Percentiles rank a stretch among this genome's conserved stretches.
phyloP scores from a whole-genome alignment of 2,329 filamentous ascomycete genomes.

The Fusarium coffeatum region DNA sequence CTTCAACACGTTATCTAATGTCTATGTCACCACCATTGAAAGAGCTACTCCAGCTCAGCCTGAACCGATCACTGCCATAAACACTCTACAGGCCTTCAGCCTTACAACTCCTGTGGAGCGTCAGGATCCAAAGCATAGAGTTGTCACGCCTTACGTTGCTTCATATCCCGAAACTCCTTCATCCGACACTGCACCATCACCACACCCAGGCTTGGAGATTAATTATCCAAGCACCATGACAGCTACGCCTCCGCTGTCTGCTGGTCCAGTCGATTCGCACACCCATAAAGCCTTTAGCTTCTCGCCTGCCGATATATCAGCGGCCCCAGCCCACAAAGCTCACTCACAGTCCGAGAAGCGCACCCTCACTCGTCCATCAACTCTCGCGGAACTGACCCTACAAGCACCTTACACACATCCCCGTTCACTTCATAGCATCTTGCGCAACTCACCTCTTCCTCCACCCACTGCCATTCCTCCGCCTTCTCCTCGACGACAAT shows the following conservation, averaged over 20 bases:
- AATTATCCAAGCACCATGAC: constrained; percentile 68
- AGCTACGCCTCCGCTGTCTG: constrained; percentile 68
- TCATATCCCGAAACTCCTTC: constrained; percentile 66
- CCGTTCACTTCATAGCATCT: constrained; percentile 70
- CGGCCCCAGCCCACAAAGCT: constrained; percentile 6
- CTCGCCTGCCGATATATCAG: constrained; percentile 50
- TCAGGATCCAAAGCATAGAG: constrained; percentile 49
- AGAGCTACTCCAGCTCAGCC: constrained; percentile 63
- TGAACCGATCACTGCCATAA: constrained; percentile 63
- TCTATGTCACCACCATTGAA: constrained; percentile 72
- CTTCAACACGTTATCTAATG: constrained; percentile 75
- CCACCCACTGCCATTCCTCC: constrained; percentile 63
- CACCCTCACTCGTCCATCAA: constrained; percentile 25
- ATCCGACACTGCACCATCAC: constrained; percentile 63
- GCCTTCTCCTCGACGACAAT: constrained; percentile 65
- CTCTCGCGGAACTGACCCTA: constrained; percentile 26
- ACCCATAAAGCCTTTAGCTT: constrained; percentile 61
- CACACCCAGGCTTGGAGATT: constrained; percentile 57
- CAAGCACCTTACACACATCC: constrained; percentile 69
- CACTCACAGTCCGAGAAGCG: constrained; percentile 33
- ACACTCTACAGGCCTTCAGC: constrained; percentile 52
- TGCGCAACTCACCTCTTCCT: constrained; percentile 73
- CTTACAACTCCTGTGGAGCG: constrained; percentile 48
- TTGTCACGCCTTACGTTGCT: constrained; percentile 59
- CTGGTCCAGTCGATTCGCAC: constrained; percentile 60